Conservation (phyloP, 345 rosid genomes). For the Lepidium didymum region DNA sequence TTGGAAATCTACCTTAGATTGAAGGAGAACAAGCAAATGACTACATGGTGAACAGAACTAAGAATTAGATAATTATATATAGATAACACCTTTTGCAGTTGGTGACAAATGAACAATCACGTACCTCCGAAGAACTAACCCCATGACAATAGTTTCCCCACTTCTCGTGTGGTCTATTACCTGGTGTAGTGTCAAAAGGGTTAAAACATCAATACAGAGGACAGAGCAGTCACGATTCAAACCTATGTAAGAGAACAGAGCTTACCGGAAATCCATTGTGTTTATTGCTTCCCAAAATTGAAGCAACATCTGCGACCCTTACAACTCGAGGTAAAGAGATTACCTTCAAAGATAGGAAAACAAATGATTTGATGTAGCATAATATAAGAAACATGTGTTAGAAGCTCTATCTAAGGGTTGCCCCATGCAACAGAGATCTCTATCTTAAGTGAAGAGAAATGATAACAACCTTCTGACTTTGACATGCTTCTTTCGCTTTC, state of each 20-base stretch:
- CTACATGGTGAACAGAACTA: constrained; percentile 36
- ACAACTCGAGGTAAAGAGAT: constrained; percentile 76
- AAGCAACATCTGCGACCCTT: constrained; percentile 80
- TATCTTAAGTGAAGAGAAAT: not conserved
- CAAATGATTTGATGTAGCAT: not conserved
- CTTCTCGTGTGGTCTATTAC: constrained; percentile 84
- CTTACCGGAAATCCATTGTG: constrained; percentile 94
- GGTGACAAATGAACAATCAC: not conserved
- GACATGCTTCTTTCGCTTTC: constrained; percentile 80
- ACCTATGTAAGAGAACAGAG: not conserved
- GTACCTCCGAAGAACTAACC: constrained; percentile 93
- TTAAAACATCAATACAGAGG: not conserved
- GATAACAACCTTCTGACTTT: constrained; percentile 62
- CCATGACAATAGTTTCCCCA: constrained; percentile 90
- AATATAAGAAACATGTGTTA: not conserved
- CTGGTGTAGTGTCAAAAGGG: constrained; percentile 28
- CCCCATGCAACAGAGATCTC: not conserved
- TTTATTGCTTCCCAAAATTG: constrained; percentile 69
- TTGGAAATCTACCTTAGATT: constrained; percentile 89
- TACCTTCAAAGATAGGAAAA: constrained; percentile 45
- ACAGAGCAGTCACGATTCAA: not conserved
- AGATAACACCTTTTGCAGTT: not conserved
- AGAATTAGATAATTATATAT: not conserved
- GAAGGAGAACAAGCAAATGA: constrained; percentile 96
- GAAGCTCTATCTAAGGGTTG: not conserved